Evolutionary conservation across 2,329 filamentous ascomycete species (phyloP).

Genomic region (Seiridium cupressi): DNA sequence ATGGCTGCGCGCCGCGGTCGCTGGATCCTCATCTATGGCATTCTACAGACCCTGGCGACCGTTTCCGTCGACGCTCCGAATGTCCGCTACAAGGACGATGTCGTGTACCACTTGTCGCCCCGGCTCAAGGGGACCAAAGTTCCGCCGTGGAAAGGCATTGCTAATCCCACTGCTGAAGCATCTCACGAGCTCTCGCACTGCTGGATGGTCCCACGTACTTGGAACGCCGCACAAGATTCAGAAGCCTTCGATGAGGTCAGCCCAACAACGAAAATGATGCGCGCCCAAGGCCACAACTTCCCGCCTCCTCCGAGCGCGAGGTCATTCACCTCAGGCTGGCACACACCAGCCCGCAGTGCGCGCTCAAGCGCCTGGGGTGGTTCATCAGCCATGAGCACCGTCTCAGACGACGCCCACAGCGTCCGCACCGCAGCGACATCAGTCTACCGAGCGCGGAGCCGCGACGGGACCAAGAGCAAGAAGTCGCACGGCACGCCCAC

Average conservation of each 20-base stretch:
- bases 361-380: constrained; percentile 26
- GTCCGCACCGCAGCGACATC: constrained; percentile 11
- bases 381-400: constrained; percentile 24
- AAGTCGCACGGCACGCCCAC: constrained; percentile 12
- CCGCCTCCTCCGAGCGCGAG: constrained; percentile 19
- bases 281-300: constrained; percentile 19
- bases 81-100: constrained; percentile 49
- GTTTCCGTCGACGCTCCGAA: constrained; percentile 57
- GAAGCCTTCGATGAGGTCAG: constrained; percentile 13
- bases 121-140: constrained; percentile 48
- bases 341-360: constrained; percentile 17
- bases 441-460: not conserved
- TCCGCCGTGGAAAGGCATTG: constrained; percentile 52
- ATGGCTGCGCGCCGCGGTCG: constrained; percentile 55
- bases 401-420: constrained; percentile 22
- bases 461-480: constrained; percentile 11
- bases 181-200: constrained; percentile 52
- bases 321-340: constrained; percentile 14
- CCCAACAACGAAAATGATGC: constrained; percentile 23
- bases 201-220: constrained; percentile 43
- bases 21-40: constrained; percentile 60
- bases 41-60: constrained; percentile 58
- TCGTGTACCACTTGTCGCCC: constrained; percentile 57
- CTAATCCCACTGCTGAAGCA: constrained; percentile 29
- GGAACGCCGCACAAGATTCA: constrained; percentile 23